Evolutionary conservation across 495 filamentous ascomycete species (phyloP), one percentile per base, ranked within the genome.

Genomic region (Neurospora sp.): DNA sequence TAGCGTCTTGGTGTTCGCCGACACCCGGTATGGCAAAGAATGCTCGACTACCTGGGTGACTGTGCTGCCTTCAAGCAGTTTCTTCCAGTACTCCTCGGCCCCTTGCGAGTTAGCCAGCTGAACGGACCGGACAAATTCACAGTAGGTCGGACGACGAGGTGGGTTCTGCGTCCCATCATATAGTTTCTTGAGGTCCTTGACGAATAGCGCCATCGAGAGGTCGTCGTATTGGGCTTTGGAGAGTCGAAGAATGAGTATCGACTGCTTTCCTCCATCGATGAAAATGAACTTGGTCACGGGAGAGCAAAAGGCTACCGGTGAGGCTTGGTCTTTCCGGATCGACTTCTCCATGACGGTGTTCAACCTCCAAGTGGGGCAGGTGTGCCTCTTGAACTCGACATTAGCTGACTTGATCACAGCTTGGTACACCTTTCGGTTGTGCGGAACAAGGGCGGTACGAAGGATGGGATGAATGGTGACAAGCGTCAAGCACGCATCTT

Each of bases 141-240:
- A 85, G 71, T 82, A 84, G 10, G 81, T 76, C 16, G 83, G 82
- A 12, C 82, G 78, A 40, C 75, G 77, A 14, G 78, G 74, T 4
- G 79, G 70, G 17, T 71, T 77, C 27, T 81, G 76, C 20, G 77
- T 79, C 16, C 76, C 78, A 48, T 78, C 78, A 70, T 86, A 86
- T 38, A 85, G 79, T 41, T 73, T 76, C 73, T 83, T 79, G 10
- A 86, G 79, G 42, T 86, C 83, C 48, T 80, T 82, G 17, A 84
- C 76, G 14, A 86, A 72, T 3, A 84, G 69, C 6, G 79, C 81
- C 40, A 84, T 73, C 0, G 84, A 84, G 4, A 80, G 73, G 37
- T 82, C 80, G 61, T 85, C 83, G 68, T 85, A 86, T 53, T 86
- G 83, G 14, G 83, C 84, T 72, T 82, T 83, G 35, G 82, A 82